A percentile compares a stretch with the other conserved stretches of the same genome.
Evolutionary conservation across 2,329 filamentous ascomycete genomes (phyloP).

Genomic region (Aspergillus fijiensis): DNA sequence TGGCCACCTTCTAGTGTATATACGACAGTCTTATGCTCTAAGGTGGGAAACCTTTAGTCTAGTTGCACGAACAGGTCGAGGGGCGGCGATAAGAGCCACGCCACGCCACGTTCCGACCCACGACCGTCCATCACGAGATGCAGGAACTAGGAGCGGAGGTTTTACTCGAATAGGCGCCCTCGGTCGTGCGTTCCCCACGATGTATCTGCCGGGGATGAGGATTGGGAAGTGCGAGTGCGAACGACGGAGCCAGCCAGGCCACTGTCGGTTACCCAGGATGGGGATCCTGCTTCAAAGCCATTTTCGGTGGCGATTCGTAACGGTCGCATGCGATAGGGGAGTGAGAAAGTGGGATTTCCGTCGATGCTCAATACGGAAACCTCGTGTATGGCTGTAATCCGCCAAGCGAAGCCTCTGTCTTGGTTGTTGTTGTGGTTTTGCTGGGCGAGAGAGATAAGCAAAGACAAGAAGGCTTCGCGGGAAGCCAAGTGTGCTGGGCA

Average conservation of each 20-base stretch:
- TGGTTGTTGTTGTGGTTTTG: too few species aligned
- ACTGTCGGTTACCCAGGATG: neutral
- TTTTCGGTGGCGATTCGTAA: neutral
- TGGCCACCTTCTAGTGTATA: neutral
- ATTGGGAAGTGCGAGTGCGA: neutral
- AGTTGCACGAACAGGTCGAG: neutral
- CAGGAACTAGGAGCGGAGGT: neutral
- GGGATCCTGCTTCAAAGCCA: neutral
- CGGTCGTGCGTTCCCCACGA: neutral
- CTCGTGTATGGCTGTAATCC: too few species aligned
- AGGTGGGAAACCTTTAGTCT: neutral
- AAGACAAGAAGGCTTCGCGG: neutral
- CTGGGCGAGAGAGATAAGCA: neutral
- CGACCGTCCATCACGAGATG: neutral
- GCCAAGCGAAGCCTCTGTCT: too few species aligned
- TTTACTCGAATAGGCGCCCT: neutral
- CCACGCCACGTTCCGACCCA: neutral
- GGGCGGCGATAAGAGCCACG: neutral
- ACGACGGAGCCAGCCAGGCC: neutral
- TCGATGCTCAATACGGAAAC: too few species aligned
- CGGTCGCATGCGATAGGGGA: neutral
- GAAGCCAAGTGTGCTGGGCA: neutral
- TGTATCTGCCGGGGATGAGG: neutral
- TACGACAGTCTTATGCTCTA: neutral
- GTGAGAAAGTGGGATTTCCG: too few species aligned